phyloP scores from a whole-genome alignment of 225 moss, liverwort and hornwort species.

The Asterella californica region DNA sequence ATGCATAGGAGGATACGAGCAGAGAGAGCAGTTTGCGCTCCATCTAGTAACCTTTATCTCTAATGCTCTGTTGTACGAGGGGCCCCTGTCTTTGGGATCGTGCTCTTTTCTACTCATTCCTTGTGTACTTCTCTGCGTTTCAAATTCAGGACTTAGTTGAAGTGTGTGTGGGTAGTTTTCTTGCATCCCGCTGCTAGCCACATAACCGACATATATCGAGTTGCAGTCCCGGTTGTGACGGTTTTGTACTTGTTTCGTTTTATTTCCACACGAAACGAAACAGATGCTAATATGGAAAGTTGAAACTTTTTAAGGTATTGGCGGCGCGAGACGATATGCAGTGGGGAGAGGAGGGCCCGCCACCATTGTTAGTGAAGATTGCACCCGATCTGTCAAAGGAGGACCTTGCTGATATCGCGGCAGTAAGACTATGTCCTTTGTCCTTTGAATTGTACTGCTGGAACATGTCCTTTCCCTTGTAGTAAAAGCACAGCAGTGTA shows the following conservation, averaged over 20 bases:
- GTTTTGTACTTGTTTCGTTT: not conserved
- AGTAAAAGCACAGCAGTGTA: not conserved
- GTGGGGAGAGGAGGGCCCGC: slow-evolving; percentile 88
- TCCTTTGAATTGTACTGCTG: not conserved
- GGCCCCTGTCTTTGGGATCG: too few relatives aligned
- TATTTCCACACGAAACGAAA: not conserved
- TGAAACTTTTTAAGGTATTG: slow-evolving; percentile 51
- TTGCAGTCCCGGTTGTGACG: too few relatives aligned
- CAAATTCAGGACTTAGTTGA: too few relatives aligned
- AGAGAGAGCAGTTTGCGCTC: too few relatives aligned
- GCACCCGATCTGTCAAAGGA: slow-evolving; percentile 95
- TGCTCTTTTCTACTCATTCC: too few relatives aligned
- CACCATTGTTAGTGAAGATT: slow-evolving; percentile 92
- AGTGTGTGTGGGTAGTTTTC: too few relatives aligned
- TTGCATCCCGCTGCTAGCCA: too few relatives aligned
- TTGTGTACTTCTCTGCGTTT: too few relatives aligned
- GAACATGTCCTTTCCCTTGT: not conserved
- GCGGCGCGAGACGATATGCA: slow-evolving; percentile 99
- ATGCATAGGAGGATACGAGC: too few relatives aligned
- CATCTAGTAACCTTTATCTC: too few relatives aligned
- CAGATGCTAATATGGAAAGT: not conserved
- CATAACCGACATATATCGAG: too few relatives aligned
- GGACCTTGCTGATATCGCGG: slow-evolving; percentile 91
- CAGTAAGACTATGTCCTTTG: slow-evolving; percentile 40
- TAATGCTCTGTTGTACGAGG: too few relatives aligned